Evolutionary conservation across 495 filamentous ascomycete species (phyloP), one percentile per base, ranked within the genome.

Genomic region (Neurospora sp.): DNA sequence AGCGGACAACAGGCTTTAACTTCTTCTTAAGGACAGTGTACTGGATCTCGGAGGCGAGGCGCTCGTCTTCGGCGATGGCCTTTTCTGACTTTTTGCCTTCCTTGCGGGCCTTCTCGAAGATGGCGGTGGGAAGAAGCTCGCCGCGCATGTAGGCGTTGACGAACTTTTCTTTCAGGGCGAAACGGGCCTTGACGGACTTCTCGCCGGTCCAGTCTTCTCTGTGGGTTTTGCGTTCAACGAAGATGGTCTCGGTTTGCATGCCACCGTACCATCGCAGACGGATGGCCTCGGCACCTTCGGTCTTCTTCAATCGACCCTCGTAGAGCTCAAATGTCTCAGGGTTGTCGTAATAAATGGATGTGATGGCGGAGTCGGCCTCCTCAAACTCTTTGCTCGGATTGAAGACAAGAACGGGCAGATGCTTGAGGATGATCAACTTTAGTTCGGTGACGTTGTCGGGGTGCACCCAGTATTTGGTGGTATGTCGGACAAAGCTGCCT

Each of bases 401-500:
- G 87, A 98, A 99, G 3, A 99, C 96, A 9, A 99, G 85, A 1
- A 99, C 96, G 7, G 96, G 96, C 72, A 99, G 87, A 85, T 99
- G 96, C 88, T 99, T 98, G 39, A 99, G 86, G 75, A 99, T 93
- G 75, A 99, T 94, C 79, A 99, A 87, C 82, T 99, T 99, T 73
- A 99, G 82, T 81, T 99, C 96, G 5, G 96, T 98, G 79, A 99
- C 96, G 79, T 99, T 98, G 81, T 99, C 96, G 9, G 93, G 93
- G 77, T 99, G 96, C 70, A 99, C 95, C 96, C 96, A 99, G 86
- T 98, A 99, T 79, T 99, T 99, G 3, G 96, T 99, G 0, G 96
- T 99, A 79, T 99, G 93, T 20, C 96, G 91, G 72, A 99, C 88
- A 78, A 99, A 99, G 83, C 93, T 99, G 77, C 94, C 96, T 83